Base-by-base conservation (phyloP, 176 grass and related monocot genomes). In the Cenchrus fungigraminus region DNA sequence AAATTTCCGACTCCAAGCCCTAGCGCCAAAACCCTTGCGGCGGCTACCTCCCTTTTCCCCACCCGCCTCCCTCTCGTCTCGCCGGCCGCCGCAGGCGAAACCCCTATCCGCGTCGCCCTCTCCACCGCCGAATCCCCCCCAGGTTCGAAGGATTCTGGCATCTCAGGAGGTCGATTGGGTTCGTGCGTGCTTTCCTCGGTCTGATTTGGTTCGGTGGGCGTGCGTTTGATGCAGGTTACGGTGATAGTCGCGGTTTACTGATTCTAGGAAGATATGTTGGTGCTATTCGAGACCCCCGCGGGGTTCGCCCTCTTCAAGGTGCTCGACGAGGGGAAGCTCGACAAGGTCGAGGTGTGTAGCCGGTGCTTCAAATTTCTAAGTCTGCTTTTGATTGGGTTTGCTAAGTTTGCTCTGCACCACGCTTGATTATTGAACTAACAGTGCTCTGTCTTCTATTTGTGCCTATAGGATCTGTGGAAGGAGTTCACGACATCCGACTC, bases 301-400 rank as follows among this genome's bases (percentile, higher is more conserved):
- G 95, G 95, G 43, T 97, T 97, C 70, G 92, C 95, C 55, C 90
- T 97, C 19, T 97, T 97, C 74, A 97, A 97, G 88, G 95, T 97
- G 74, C 87, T 97, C 43, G 84, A 97, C 42, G 90, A 97, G 88
- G 92, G 90, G n/a, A 97, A 97, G 86, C 90, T 97, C 77, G 59
- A 82, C 71, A 83, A 91, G 44, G 88, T 97, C 17, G 92, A 97
- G 92, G 95, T 97, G 47, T 82, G 50, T 58, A 42, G 11, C 37
- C 37, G 37, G 3, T 19, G 20, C 37, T 8, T 65, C 51, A 13
- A 62, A 1, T 55, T 10, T 47, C 31, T 14, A 2, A 2, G 12
- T 51, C 9, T 12, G 9, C 1, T 12, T 71, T 47, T 7, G 20
- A 3, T 47, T 71, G 20, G 9, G 10, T 47, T 47, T 71, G 43